Base-by-base conservation (phyloP, 2,329 filamentous ascomycete species). In the Trichoderma guizhouense region DNA sequence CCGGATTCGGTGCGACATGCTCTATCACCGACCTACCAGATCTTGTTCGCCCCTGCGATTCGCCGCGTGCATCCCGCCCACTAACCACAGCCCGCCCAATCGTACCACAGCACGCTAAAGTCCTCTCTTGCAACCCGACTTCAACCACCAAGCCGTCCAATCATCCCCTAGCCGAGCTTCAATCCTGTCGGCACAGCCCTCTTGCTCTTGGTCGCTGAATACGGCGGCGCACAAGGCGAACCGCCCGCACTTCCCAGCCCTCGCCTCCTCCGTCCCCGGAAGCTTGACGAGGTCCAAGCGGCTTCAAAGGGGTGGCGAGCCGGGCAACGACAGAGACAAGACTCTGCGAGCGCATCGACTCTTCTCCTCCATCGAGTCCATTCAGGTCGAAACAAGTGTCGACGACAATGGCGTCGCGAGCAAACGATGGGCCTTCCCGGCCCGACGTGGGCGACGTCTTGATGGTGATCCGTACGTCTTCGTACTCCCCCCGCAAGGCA, bases 401-500 rank as follows among this genome's bases (percentile, higher is more conserved):
- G 12, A 68, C 14, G 21, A 67, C 51, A 57, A 72, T 72, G 86
- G 84, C 85, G 76, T 81, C 84, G 73, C 82, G 81, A 78, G 76
- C 80, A 66, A 78, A 75, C 71, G 81, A 83, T 68, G 76, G 78
- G 69, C 80, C 78, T 64, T 74, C 79, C 74, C 86, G 84, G 80
- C 90, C 89, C 77, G 88, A 90, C 32, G 84, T 88, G 74, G 91
- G 91, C 80, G 90, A 92, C 77, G 87, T 90, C 70, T 83, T 93
- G 76, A 81, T 93, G 75, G 91, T 93, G 76, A 91, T 93, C 77
- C 91, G 91, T 93, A 85, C 86, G 91, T 83, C 47, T 64, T 66
- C 57, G 47, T 36, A 72, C 62, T 21, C 28, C 18, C 61, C 32
- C 47, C 47, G 21, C n/a, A 24, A 24, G 21, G 21, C 30, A 55